Evolutionary conservation across 148 eudicot species (phyloP), one percentile per base, ranked within the genome.

Genomic region (Chenopodium formosanum): DNA sequence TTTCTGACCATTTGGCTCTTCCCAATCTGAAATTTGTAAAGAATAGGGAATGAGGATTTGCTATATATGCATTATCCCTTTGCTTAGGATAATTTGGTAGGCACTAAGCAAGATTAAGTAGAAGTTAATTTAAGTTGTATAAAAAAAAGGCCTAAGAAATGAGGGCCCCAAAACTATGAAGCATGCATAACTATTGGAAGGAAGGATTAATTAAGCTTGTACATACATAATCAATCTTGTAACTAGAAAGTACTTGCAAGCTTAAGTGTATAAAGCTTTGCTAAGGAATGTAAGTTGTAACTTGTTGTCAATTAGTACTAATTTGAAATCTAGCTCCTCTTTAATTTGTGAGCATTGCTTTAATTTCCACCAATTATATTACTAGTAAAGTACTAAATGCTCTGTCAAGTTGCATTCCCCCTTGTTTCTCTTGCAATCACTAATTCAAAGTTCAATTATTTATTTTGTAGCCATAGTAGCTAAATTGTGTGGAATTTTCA

Each of bases 1-100:
- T 74, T 50, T 74, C 40, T 48, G 11, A 74, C 77, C 10, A 70
- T 22, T 84, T 37, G 40, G 17, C 48, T 29, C 50, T n/a, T 20
- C 73, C 67, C 44, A 63, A 80, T 71, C 52, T 69, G 53, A 23
- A 70, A 56, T 29, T 44, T 79, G 85, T 79, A 75, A 60, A 84
- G 68, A 76, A 46, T 20, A 60, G 80, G 73, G 73, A 2, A 70
- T 22, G 80, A 81, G 47, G 76, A 75, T 58, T 78, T 62, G 44
- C 44, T 40, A 40, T 6, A 40, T 40, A 40, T 40, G 44, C 44
- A 40, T 40, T 40, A 40, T 40, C 44, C 44, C 44, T 40, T 40
- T 40, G 82, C 81, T 73, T 73, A 73, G 81, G 32, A 31, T 63
- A 52, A 78, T 48, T 66, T 72, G 50, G n/a, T 83, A 73, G 10